Base-by-base conservation (phyloP, 345 rosid species). In the Salix caprea region DNA sequence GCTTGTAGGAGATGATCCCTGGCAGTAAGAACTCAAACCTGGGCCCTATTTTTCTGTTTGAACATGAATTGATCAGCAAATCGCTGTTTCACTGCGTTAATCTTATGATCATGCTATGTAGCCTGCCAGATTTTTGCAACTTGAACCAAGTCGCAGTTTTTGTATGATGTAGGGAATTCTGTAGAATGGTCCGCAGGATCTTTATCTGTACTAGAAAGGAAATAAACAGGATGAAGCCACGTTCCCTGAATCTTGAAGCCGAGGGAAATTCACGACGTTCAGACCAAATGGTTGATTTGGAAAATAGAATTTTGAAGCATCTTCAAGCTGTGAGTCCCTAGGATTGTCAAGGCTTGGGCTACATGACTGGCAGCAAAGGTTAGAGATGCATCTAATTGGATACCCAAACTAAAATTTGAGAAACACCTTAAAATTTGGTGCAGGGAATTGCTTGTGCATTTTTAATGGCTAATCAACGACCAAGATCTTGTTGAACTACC, bases 1-100 rank as follows among this genome's bases (percentile, higher is more conserved):
- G 98, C 94, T 90, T 72, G 94, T 91, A 54, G 98, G 97, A 52
- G 98, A 94, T 70, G 98, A 94, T 83, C 98, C 98, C 15, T 94
- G 97, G 98, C 90, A 84, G 98, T 92, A 90, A 84, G 95, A 62
- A 73, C 75, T 76, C 73, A 11, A 56, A 56, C 36, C 23, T 1
- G 65, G 23, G 21, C 77, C 58, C 64, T 46, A 46, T 12, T 46
- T 46, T 58, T 58, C 11, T 52, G 12, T 10, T 58, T 40, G 46
- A n/a, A n/a, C 26, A n/a, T 1, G 15, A 23, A 58, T 58, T n/a
- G 28, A 58, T 58, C 48, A 28, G 66, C 11, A 28, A 24, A 28
- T 61, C 16, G 19, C 23, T 30, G 34, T 36, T 48, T 4, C 32
- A 36, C 4, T 6, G 11, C 23, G 30, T 54, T 73, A 9, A 9